These are phyloP conservation scores for Candida cerambycidarum DNA, from an alignment of 805 yeast species.

Conservation along the genomic window DNA sequence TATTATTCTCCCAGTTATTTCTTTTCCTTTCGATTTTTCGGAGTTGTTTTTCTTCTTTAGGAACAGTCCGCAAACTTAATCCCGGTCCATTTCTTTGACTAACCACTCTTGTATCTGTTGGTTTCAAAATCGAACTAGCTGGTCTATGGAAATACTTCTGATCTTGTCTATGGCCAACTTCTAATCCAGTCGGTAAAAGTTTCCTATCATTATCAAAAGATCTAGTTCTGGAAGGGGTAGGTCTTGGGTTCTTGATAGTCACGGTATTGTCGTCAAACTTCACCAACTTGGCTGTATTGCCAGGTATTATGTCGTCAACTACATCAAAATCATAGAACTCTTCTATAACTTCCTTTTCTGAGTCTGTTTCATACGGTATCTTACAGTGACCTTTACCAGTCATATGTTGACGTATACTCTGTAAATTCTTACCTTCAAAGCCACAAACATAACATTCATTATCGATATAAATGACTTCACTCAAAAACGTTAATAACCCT, in stretches of 20 bases:
- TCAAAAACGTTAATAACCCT: conserved; percentile 39
- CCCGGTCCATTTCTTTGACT: conserved; percentile 61
- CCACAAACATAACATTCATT: conserved; percentile 47
- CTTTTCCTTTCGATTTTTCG: conserved; percentile 22
- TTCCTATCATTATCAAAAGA: conserved; percentile 27
- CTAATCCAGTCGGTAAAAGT: conserved; percentile 68
- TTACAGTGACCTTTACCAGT: conserved; percentile 44
- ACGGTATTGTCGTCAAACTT: conserved; percentile 11
- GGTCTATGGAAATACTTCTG: conserved; percentile 72
- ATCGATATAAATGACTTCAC: conserved; percentile 38
- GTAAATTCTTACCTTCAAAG: conserved; percentile 40
- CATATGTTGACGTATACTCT: conserved; percentile 46
- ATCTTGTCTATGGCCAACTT: conserved; percentile 79
- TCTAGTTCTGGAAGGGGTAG: conserved; percentile 16
- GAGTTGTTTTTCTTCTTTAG: conserved; percentile 34
- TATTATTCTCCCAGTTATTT: conserved; percentile 25
- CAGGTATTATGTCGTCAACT: conserved; percentile 1
- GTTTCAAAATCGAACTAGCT: conserved; percentile 16
- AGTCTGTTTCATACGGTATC: conserved; percentile 44
- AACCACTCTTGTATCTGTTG: conserved; percentile 67
- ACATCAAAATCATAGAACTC: conserved; percentile 33
- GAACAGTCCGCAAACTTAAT: conserved; percentile 24
- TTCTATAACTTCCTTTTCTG: conserved; percentile 33
- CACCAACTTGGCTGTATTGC: not conserved
- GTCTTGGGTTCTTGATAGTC: conserved; percentile 4